Evolutionary conservation across 148 eudicot genomes (phyloP), one percentile per base, ranked within the genome.

Genomic region (Cornus suecica): DNA sequence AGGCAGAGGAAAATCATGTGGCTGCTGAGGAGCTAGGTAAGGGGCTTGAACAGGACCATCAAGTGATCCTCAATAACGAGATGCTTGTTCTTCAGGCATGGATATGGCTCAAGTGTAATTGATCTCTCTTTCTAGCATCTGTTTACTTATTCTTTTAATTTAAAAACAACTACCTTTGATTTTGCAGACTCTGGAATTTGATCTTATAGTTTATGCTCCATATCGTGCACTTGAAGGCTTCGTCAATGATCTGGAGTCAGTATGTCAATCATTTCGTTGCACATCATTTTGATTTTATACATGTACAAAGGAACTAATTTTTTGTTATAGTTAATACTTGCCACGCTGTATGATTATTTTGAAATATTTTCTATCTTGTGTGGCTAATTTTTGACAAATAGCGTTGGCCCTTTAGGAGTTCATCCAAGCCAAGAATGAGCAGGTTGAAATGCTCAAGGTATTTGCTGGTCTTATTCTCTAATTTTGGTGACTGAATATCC

Each of bases 11-110:
- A 86, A 95, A 91, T 81, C 99, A 95, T 76, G 99, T 95, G 31
- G 88, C 99, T 48, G 97, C 99, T 4, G 99, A 95, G 84, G 97
- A 95, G 86, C 99, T 95, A 81, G 99, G 97, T 52, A 95, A 91
- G 87, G 94, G 90, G 77, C 86, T 90, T 76, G 89, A 85, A 34
- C 94, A 93, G 73, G 93, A 93, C 83, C 97, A 91, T 74, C 94
- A 89, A 48, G 74, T 93, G 84, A 95, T 93, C 79, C 88, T 95
- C 76, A 88, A 93, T 83, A 88, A 91, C 81, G 99, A 93, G 81
- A 88, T 95, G 97, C 81, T 93, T 79, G 97, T 95, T 82, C 94
- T 95, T 86, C 97, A 95, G 97, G 99, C 90, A 90, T 66, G 78
- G 58, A 54, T 66, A 56, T 42, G 70, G 60, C 77, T 58, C 65